phyloP scores from a whole-genome alignment of 805 yeast species.

The Monosporozyma unispora region DNA sequence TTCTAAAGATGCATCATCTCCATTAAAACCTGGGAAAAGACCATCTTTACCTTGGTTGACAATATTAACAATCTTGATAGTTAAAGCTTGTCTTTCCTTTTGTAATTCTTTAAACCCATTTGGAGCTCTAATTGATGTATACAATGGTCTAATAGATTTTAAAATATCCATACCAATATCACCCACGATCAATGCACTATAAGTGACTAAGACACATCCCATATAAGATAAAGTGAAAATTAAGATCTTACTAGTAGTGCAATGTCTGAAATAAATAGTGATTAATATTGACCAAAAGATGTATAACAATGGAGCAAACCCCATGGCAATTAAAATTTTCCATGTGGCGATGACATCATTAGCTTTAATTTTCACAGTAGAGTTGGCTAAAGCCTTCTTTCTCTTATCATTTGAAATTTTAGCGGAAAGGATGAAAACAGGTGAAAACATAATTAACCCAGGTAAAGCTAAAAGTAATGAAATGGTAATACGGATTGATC shows the following conservation, averaged over 20 bases:
- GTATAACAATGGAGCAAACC: slow-evolving; percentile 80
- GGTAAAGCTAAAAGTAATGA: slow-evolving; percentile 67
- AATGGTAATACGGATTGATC: slow-evolving; percentile 48
- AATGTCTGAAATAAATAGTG: slow-evolving; percentile 25
- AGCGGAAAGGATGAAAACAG: slow-evolving; percentile 76
- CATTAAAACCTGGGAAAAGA: slow-evolving; percentile 76
- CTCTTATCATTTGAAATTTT: slow-evolving; percentile 66
- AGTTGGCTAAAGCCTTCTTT: slow-evolving; percentile 67
- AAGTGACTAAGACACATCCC: slow-evolving; percentile 66
- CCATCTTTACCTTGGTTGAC: slow-evolving; percentile 79
- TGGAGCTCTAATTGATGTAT: slow-evolving; percentile 53
- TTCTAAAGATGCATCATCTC: slow-evolving; percentile 22
- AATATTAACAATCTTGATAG: slow-evolving; percentile 64
- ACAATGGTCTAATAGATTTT: slow-evolving; percentile 75
- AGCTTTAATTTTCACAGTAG: slow-evolving; percentile 85
- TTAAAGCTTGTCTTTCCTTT: slow-evolving; percentile 49
- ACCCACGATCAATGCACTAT: slow-evolving; percentile 85
- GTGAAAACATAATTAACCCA: slow-evolving; percentile 79
- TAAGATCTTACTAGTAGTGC: slow-evolving; percentile 20
- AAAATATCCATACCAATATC: slow-evolving; percentile 87
- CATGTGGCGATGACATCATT: slow-evolving; percentile 95
- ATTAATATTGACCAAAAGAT: slow-evolving; percentile 67
- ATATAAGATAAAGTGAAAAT: slow-evolving; percentile 48
- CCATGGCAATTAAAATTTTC: slow-evolving; percentile 86
- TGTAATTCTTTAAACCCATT: slow-evolving; percentile 51